phyloP scores from a whole-genome alignment of 2,329 filamentous ascomycete species.

The Verticillium albo-atrum region DNA sequence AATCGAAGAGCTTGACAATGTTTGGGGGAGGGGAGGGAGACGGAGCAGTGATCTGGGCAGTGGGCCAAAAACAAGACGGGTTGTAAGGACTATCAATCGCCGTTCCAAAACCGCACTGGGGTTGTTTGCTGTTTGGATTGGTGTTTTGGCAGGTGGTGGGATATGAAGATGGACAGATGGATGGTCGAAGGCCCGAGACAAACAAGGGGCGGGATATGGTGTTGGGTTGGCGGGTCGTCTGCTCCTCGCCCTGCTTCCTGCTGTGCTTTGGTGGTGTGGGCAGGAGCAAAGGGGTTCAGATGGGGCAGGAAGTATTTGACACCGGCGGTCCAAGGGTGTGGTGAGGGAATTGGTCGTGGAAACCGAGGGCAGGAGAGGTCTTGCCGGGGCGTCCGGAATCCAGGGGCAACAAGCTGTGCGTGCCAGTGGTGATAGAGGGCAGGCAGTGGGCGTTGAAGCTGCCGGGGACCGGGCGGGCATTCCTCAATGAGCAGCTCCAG shows the following conservation, averaged over 20 bases:
- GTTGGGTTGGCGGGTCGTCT: neutral
- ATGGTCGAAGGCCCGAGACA: neutral
- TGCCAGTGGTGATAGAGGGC: neutral
- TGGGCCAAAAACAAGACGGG: neutral
- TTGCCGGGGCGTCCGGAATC: neutral
- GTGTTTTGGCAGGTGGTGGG: neutral
- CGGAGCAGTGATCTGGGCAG: neutral
- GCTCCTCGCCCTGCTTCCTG: neutral
- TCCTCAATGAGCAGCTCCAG: neutral
- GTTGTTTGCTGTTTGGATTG: neutral
- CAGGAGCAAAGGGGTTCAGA: neutral
- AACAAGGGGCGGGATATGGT: neutral
- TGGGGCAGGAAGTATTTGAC: neutral
- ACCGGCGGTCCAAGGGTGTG: neutral
- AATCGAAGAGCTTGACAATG: neutral
- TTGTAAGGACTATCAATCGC: neutral
- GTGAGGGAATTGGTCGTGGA: neutral
- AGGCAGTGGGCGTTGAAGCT: neutral
- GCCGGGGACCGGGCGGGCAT: neutral
- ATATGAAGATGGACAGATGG: neutral
- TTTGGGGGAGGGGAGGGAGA: neutral
- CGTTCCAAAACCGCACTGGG: neutral
- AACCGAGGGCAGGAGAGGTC: neutral
- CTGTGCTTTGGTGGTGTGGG: neutral
- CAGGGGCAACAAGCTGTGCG: neutral